A percentile compares a stretch with the other conserved stretches of the same genome.
These are phyloP conservation scores for Mycena albidolilacea DNA, from an alignment of 768 basidiomycete species.

Conservation along the genomic window DNA sequence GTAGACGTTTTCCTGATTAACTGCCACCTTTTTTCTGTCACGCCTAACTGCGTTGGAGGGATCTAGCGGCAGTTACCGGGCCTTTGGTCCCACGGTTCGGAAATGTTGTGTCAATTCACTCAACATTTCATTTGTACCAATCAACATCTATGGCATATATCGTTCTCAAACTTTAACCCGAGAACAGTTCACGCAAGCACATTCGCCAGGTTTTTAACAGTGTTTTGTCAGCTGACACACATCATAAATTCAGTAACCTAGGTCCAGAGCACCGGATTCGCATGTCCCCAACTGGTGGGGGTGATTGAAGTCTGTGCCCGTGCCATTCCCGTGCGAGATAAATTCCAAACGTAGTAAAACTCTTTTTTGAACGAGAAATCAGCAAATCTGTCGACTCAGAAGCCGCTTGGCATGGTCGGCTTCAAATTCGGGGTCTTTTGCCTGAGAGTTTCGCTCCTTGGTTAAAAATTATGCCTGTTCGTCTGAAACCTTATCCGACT, in stretches of 20 bases:
- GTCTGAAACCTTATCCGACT: too few relatives aligned
- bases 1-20: conserved; percentile 5
- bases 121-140: conserved; percentile 18
- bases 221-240: conserved; percentile 15
- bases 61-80: conserved; percentile 11
- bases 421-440: too few relatives aligned
- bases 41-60: neutral
- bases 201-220: conserved; percentile 17
- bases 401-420: neutral
- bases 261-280: neutral
- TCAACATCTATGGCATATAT: conserved; percentile 18
- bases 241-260: neutral
- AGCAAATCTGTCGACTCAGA: neutral
- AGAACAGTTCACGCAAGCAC: conserved; percentile 16
- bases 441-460: conserved; percentile 17
- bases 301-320: conserved; percentile 4
- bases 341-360: conserved; percentile 1
- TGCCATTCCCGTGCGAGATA: conserved; percentile 5
- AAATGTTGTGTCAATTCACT: conserved; percentile 20
- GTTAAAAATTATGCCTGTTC: conserved; percentile 1
- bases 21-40: conserved; percentile 5
- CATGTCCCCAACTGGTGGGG: conserved; percentile 9
- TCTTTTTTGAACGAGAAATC: conserved; percentile 16
- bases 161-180: conserved; percentile 10
- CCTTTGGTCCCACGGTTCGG: conserved; percentile 7